phyloP scores from a whole-genome alignment of 2,329 filamentous ascomycete species.

The Davidsoniella australis region DNA sequence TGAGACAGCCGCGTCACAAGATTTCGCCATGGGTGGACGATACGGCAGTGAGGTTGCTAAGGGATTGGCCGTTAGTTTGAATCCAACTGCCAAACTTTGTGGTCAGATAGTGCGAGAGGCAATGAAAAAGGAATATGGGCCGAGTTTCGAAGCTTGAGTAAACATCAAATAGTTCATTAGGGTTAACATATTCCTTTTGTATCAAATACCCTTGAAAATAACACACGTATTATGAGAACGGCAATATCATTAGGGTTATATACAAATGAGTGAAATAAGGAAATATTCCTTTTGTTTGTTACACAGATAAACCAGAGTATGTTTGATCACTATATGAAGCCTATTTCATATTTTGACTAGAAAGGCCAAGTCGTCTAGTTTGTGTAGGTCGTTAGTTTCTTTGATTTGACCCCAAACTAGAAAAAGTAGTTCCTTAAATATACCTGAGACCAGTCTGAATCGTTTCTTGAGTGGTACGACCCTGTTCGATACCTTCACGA shows the following conservation, averaged over 20 bases:
- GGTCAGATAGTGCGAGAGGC: constrained; percentile 52
- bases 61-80: constrained; percentile 44
- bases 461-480: constrained; percentile 33
- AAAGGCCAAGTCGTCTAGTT: constrained; percentile 16
- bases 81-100: constrained; percentile 53
- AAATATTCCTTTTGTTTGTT: background rate
- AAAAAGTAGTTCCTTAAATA: constrained; percentile 5
- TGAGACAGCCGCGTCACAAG: constrained; percentile 43
- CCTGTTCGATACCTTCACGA: constrained; percentile 42
- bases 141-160: constrained; percentile 9
- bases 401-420: background rate
- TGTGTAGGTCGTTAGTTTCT: constrained; percentile 4
- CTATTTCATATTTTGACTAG: background rate
- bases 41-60: constrained; percentile 51
- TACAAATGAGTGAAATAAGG: background rate
- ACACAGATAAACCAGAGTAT: no score
- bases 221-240: background rate
- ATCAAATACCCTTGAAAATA: background rate
- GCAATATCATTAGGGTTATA: background rate
- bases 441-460: constrained; percentile 29
- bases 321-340: background rate
- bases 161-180: background rate
- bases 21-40: constrained; percentile 46
- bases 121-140: constrained; percentile 50
- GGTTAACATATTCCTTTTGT: background rate